Evolutionary conservation across 148 eudicot genomes (phyloP).

Genomic region (Silene latifolia): DNA sequence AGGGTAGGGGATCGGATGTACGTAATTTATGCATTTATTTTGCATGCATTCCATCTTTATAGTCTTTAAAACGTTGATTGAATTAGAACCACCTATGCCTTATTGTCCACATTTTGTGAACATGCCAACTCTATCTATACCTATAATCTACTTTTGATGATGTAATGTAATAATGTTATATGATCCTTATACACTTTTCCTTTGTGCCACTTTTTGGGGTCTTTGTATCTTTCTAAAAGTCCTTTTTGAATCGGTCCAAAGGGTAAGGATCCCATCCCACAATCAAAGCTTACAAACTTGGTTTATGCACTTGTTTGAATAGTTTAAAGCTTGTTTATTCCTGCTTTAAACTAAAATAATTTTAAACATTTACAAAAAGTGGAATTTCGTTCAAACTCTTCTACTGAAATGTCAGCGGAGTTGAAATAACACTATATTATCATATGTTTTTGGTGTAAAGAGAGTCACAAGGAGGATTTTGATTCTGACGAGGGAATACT

Average conservation of each 20-base stretch:
- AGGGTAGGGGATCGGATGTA: too few species aligned
- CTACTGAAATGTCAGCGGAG: neutral
- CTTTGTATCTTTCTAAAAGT: slow-evolving; percentile 10
- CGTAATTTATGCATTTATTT: too few species aligned
- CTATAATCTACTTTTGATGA: slow-evolving; percentile 15
- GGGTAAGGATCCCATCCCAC: neutral
- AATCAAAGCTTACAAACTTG: slow-evolving; percentile 15
- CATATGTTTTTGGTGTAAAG: too few species aligned
- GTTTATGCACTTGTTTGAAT: slow-evolving; percentile 6
- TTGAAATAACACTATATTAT: too few species aligned
- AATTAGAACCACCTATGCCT: too few species aligned
- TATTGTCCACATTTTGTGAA: neutral
- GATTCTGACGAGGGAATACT: too few species aligned
- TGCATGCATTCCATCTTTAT: too few species aligned
- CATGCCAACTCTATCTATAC: slow-evolving; percentile 2
- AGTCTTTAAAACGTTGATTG: too few species aligned
- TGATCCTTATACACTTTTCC: neutral
- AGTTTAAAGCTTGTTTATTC: neutral
- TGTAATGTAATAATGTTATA: slow-evolving; percentile 14
- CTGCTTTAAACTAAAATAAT: neutral
- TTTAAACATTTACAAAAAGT: neutral
- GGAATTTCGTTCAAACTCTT: neutral
- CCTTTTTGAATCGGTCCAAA: slow-evolving; percentile 12
- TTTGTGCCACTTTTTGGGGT: slow-evolving; percentile 6
- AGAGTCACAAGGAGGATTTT: too few species aligned